Conservation (phyloP, 2,329 filamentous ascomycete species). For the Tympanopsis confertula region DNA sequence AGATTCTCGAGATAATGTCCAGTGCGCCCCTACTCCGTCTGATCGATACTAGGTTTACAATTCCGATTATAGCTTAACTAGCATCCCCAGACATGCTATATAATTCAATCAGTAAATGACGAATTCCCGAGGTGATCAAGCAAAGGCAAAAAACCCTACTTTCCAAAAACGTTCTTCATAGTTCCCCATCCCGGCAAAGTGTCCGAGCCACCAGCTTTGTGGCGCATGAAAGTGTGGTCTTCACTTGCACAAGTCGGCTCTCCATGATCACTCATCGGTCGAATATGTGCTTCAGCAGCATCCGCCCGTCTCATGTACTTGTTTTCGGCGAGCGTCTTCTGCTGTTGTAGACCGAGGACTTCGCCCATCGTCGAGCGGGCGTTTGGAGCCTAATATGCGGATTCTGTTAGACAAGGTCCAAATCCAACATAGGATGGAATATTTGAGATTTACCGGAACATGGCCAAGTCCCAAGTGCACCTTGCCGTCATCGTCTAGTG, state of each 20-base stretch:
- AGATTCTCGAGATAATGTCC: not conserved
- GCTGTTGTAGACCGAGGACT: not conserved
- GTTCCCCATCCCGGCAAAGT: slow-evolving; percentile 16
- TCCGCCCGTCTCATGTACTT: not conserved
- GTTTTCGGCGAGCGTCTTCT: not conserved
- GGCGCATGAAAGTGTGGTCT: slow-evolving; percentile 17
- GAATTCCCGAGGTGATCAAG: not conserved
- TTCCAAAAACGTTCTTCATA: slow-evolving; percentile 9
- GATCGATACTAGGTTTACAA: too few relatives aligned
- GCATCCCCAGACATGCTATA: too few relatives aligned
- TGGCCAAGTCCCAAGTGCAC: slow-evolving; percentile 11
- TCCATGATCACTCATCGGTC: slow-evolving; percentile 13
- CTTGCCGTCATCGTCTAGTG: slow-evolving; percentile 9
- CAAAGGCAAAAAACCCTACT: slow-evolving; percentile 1
- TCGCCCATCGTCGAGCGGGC: not conserved
- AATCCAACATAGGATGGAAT: slow-evolving; percentile 1
- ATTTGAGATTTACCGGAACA: slow-evolving; percentile 12
- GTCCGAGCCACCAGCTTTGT: slow-evolving; percentile 12
- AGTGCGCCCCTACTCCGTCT: not conserved
- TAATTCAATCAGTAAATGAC: not conserved
- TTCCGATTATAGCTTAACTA: too few relatives aligned
- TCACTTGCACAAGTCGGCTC: slow-evolving; percentile 12
- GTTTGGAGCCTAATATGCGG: not conserved
- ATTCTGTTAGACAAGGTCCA: not conserved
- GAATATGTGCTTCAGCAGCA: not conserved